Evolutionary conservation across 495 filamentous ascomycete species (phyloP), one percentile per base, ranked within the genome.

Genomic region (Extremus antarcticus): DNA sequence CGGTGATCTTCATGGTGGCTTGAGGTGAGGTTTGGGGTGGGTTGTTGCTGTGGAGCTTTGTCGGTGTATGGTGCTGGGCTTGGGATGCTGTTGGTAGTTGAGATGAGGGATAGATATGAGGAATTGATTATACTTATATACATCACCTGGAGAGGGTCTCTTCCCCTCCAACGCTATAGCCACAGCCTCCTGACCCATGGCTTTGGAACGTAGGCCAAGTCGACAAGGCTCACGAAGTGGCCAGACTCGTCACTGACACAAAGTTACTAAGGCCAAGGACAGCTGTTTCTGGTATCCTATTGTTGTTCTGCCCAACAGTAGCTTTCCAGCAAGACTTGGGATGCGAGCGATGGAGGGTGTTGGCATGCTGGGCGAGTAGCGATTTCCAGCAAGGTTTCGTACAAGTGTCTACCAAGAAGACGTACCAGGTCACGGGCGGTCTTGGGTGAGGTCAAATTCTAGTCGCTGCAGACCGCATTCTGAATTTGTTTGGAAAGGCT

Each of bases 1-100:
- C 35, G 32, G 47, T 43, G 20, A 45, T n/a, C 38, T 51, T 55
- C 57, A 55, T 60, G 22, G 24, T 55, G 35, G 29, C 20, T 45
- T n/a, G n/a, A n/a, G n/a, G n/a, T n/a, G n/a, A n/a, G n/a, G n/a
- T n/a, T n/a, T n/a, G n/a, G n/a, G n/a, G n/a, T n/a, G 4, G 29
- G 29, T 35, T 35, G 29, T 4, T 35, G 29, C 13, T 35, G 29
- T 4, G 4, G 4, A 13, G 13, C 29, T 13, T 35, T 4, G 29
- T 35, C 7, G 4, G 4, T 35, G 29, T 35, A 7, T 4, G 29
- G 13, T 35, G 29, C 13, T 4, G 29, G 13, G 13, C 7, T 35
- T 35, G 29, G 4, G 29, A 7, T 35, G n/a, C 13, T 35, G 29
- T 35, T 35, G 29, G 29, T 7, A 7, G 29, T 13, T 35, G 29